Evolutionary conservation across 441 rosid genomes (phyloP), one percentile per base, ranked within the genome.

Genomic region (Erysimum cheiri): DNA sequence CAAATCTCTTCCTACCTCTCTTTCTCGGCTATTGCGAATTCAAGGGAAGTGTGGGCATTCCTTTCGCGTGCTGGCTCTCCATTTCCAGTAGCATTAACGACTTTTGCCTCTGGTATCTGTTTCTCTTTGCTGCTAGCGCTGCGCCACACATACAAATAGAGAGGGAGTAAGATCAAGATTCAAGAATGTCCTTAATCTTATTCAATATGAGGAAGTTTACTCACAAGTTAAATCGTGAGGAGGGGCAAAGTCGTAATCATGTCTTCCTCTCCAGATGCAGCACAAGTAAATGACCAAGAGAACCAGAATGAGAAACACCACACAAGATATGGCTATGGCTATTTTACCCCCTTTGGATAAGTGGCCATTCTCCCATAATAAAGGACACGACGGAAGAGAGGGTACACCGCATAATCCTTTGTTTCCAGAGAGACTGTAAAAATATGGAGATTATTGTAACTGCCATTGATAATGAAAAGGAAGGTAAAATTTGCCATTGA

Each of bases 1-100:
- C 60, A 69, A 56, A 69, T 55, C 54, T 63, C 46, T 48, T 56
- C 52, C 49, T 54, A 36, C 48, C 17, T 52, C 3, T 67, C 31
- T 33, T 70, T 64, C 76, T 52, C 67, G 22, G 49, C 75, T 83
- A 90, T 36, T 70, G 85, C 47, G 93, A 85, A 78, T 84, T 90
- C 15, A 85, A 77, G 8, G 93, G 91, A 33, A 82, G 79, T 3
- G 96, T 85, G 14, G 97, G 81, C 77, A 92, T 76, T 73, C 91
- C 96, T 77, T 92, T 92, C 0, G 97, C 99, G 9, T 90, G 99
- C 66, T 95, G 96, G 79, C 98, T 89, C 82, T 92, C 98, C 92
- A 95, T 85, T 81, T 92, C 99, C 8, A 88, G 87, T 71, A 78
- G 85, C 99, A 95, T 90, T 72, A 92, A 59, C 4, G 99, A 92